Evolutionary conservation across 495 filamentous ascomycete genomes (phyloP).

Genomic region (Hypoxylon fuscum): DNA sequence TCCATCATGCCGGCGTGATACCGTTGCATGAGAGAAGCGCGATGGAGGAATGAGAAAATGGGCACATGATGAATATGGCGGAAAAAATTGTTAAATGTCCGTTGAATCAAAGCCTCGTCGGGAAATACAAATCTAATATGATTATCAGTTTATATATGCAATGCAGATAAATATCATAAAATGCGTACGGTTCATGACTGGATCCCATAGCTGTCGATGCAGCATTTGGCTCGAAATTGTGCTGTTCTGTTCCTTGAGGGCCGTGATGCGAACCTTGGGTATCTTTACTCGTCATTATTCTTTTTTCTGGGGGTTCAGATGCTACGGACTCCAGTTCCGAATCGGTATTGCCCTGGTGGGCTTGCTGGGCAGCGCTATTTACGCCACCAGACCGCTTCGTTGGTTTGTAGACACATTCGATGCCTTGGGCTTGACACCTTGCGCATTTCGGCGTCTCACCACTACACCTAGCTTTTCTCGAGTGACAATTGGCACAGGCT

Average conservation of each 20-base stretch:
- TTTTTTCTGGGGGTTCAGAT: slow-evolving; percentile 46
- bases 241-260: slow-evolving; percentile 30
- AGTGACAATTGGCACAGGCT: slow-evolving; percentile 59
- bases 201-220: slow-evolving; percentile 17
- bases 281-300: slow-evolving; percentile 42
- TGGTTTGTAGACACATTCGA: slow-evolving; percentile 60
- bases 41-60: slow-evolving; percentile 60
- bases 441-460: slow-evolving; percentile 58
- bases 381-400: slow-evolving; percentile 51
- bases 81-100: slow-evolving; percentile 59
- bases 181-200: slow-evolving; percentile 40
- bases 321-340: slow-evolving; percentile 44
- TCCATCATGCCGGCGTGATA: slow-evolving; percentile 60
- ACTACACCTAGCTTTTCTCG: slow-evolving; percentile 59
- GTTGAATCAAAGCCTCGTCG: slow-evolving; percentile 51
- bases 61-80: slow-evolving; percentile 60
- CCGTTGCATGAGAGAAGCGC: slow-evolving; percentile 60
- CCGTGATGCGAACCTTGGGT: slow-evolving; percentile 42
- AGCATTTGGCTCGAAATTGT: slow-evolving; percentile 22
- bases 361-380: slow-evolving; percentile 22
- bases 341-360: slow-evolving; percentile 40
- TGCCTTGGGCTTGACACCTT: slow-evolving; percentile 54
- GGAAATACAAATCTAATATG: slow-evolving; percentile 42
- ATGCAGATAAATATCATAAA: slow-evolving; percentile 2
- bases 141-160: slow-evolving; percentile 28